phyloP scores from a whole-genome alignment of 805 yeast species.

The Saturnispora halmiae region DNA sequence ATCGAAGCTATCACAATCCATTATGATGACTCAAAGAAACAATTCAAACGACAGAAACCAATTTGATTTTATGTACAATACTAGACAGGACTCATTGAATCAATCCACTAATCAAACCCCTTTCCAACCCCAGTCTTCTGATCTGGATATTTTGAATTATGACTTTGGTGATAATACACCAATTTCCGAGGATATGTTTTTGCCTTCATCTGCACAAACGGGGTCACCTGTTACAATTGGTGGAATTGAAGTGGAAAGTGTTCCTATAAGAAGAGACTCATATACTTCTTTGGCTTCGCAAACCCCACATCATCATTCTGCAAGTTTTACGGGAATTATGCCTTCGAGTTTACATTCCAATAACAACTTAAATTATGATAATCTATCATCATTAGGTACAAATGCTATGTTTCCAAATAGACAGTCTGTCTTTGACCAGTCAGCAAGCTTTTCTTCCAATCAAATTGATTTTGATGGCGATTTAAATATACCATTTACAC shows the following conservation, averaged over 20 bases:
- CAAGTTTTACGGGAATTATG: slow-evolving; percentile 3
- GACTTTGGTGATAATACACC: slow-evolving; percentile 11
- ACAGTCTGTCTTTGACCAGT: no score
- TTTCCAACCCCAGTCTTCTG: neutral
- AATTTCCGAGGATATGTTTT: slow-evolving; percentile 13
- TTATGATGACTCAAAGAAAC: slow-evolving; percentile 12
- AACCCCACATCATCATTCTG: slow-evolving; percentile 5
- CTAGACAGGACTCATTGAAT: slow-evolving; percentile 1
- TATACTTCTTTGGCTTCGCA: slow-evolving; percentile 5
- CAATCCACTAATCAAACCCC: neutral
- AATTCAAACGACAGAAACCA: slow-evolving; percentile 4
- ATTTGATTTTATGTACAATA: slow-evolving; percentile 1
- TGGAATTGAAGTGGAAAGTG: slow-evolving; percentile 9
- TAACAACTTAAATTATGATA: neutral
- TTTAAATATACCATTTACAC: slow-evolving; percentile 22
- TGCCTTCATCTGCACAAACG: slow-evolving; percentile 12
- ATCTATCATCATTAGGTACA: no score
- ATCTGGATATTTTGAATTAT: slow-evolving; percentile 4
- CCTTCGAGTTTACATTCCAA: slow-evolving; percentile 7
- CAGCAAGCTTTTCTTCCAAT: slow-evolving; percentile 12
- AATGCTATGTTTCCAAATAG: no score
- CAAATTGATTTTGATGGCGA: slow-evolving; percentile 24
- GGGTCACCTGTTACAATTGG: slow-evolving; percentile 10
- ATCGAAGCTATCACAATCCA: slow-evolving; percentile 25
- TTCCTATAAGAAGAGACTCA: slow-evolving; percentile 10